Evolutionary conservation across 192 early-diverging fungal species (phyloP).

Genomic region (Entomortierella lignicola): DNA sequence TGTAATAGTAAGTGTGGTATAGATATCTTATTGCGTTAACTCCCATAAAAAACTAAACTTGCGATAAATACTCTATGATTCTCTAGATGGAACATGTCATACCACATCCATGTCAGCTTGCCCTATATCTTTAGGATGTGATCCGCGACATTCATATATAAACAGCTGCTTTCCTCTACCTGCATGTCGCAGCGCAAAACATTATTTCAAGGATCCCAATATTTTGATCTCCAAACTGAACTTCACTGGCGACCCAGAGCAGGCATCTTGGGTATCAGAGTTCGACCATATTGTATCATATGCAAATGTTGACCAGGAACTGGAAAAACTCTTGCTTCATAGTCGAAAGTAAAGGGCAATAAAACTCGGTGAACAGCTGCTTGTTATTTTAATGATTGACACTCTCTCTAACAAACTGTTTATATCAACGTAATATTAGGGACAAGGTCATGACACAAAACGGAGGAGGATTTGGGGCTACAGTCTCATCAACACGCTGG

Average conservation of each 20-base stretch:
- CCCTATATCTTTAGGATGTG: slow-evolving; percentile 38
- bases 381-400: too few relatives aligned
- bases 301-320: slow-evolving; percentile 39
- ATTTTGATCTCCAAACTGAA: slow-evolving; percentile 20
- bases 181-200: slow-evolving; percentile 26
- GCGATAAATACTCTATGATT: too few relatives aligned
- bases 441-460: slow-evolving; percentile 44
- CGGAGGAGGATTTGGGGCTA: slow-evolving; percentile 68
- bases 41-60: too few relatives aligned
- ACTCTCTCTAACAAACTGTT: too few relatives aligned
- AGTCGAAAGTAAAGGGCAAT: slow-evolving; percentile 53
- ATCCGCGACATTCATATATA: slow-evolving; percentile 31
- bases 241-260: slow-evolving; percentile 66
- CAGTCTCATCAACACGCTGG: slow-evolving; percentile 65
- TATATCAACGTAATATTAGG: too few relatives aligned
- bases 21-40: too few relatives aligned
- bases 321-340: slow-evolving; percentile 36
- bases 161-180: slow-evolving; percentile 42
- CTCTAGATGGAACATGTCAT: slow-evolving; percentile 45
- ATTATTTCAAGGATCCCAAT: slow-evolving; percentile 19
- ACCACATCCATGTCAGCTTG: slow-evolving; percentile 42
- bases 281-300: slow-evolving; percentile 65
- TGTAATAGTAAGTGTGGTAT: slow-evolving; percentile 52
- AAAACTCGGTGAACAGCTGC: too few relatives aligned
- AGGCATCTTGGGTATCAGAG: slow-evolving; percentile 60